Base-by-base conservation (phyloP, 192 early-diverging fungal species). In the Thamnidium elegans region DNA sequence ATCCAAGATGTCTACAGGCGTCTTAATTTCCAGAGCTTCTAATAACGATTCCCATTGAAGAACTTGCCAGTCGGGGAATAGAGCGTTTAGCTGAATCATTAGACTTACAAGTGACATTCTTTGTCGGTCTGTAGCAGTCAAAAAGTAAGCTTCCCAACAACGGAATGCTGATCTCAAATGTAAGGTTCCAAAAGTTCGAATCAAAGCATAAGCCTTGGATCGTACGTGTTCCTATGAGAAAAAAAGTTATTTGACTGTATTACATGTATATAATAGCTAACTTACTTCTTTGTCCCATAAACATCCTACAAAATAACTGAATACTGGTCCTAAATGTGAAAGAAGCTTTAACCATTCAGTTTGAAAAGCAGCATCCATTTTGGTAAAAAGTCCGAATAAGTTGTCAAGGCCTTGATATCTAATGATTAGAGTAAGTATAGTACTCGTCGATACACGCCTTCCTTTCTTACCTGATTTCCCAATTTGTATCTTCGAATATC, bases 91-190 rank as follows among this genome's bases (percentile, higher is more conserved):
- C 17, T 75, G 76, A n/a, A 77, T 72, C 84, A 86, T 86, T 20
- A 81, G 58, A 55, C 76, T 79, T 21, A 79, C 55, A 0, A 80
- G 53, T 1, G 69, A 52, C 10, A 72, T 72, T 30, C 69, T 72
- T 50, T 77, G 58, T n/a, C 74, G 60, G 9, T 67, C 67, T 3
- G 67, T 52, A 2, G 79, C 75, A 2, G 55, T 53, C 23, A 78
- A 47, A 59, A 86, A 86, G 63, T 82, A 74, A 13, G 74, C 74
- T 55, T 86, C 81, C 84, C 84, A 86, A 9, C 81, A 79, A 52
- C 81, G 78, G 42, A 86, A 73, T 0, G 81, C 80, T 32, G 81
- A 75, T 32, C 68, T 50, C 6, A 83, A 39, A 66, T 83, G 79
- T 1, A 75, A 62, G 1, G 78, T 73, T 50, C 79, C 76, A 34